phyloP scores from a whole-genome alignment of 208 protist species.

The Wallacemonas sp. region DNA sequence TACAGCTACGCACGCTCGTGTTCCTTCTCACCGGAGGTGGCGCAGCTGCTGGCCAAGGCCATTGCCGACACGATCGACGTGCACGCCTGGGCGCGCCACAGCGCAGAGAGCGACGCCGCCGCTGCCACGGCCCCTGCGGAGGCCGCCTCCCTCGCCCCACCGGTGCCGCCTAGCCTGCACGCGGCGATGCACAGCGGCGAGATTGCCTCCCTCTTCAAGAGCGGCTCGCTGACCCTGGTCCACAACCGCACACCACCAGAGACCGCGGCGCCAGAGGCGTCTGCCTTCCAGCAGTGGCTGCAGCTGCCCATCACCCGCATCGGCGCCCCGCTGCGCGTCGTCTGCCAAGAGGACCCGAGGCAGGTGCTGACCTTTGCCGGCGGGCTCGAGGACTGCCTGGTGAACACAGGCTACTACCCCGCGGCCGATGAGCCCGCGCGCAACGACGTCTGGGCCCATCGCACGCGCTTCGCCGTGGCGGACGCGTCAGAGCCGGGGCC shows the following conservation, averaged over 20 bases:
- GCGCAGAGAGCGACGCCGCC: background rate
- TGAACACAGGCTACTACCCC: conserved; percentile 87
- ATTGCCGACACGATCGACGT: conserved; percentile 79
- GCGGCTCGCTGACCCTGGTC: conserved; percentile 33
- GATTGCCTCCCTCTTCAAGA: conserved; percentile 44
- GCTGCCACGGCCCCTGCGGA: background rate
- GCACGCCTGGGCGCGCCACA: conserved; percentile 39
- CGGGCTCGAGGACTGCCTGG: conserved; percentile 84
- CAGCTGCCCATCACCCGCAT: conserved; percentile 40
- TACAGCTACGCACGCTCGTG: conserved; percentile 83
- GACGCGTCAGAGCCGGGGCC: background rate
- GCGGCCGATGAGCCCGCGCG: conserved; percentile 59
- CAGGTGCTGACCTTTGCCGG: conserved; percentile 69
- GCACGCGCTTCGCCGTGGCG: conserved; percentile 53
- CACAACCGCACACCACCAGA: background rate
- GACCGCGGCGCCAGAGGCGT: background rate
- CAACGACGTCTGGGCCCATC: conserved; percentile 65
- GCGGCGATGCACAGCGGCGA: conserved; percentile 31
- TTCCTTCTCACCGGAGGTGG: conserved; percentile 53
- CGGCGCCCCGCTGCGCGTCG: conserved; percentile 61
- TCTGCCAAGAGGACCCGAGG: conserved; percentile 44
- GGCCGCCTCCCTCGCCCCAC: background rate
- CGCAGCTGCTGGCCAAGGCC: conserved; percentile 54
- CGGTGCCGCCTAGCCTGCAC: conserved; percentile 27
- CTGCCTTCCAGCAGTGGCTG: conserved; percentile 24